Evolutionary conservation across 257 asterid genomes (phyloP).

Genomic region (Rubia yunnanensis): DNA sequence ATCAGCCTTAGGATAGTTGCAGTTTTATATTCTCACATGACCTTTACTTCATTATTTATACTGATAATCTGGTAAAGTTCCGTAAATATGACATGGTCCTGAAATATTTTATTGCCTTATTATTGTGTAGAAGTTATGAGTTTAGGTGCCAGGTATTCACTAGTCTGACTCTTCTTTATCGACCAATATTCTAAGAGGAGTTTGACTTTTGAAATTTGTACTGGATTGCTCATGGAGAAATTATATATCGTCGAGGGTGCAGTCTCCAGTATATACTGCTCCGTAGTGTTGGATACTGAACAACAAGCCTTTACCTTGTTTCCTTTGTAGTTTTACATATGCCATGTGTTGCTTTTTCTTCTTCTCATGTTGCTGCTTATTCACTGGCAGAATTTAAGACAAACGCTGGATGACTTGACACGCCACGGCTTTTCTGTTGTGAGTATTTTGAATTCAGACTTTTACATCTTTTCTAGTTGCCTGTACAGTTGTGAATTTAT

Average conservation of each 20-base stretch:
- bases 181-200: neutral
- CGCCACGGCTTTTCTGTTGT: constrained; percentile 94
- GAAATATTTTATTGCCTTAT: neutral
- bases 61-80: neutral
- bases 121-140: neutral
- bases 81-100: neutral
- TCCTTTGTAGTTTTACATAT: neutral
- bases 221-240: neutral
- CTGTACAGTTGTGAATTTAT: neutral
- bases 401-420: constrained; percentile 93
- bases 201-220: neutral
- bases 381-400: constrained; percentile 72
- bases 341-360: neutral
- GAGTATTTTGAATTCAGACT: constrained; percentile 33
- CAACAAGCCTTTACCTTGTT: neutral
- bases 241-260: neutral
- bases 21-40: neutral
- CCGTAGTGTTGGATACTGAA: neutral
- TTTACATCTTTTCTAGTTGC: constrained; percentile 8
- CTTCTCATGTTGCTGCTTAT: neutral
- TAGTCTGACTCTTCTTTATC: neutral
- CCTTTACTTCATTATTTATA: neutral
- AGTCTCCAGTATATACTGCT: neutral
- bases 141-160: neutral
- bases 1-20: neutral